Base-by-base conservation (phyloP, 2,329 filamentous ascomycete species). In the Xylariomycetidae sp. region DNA sequence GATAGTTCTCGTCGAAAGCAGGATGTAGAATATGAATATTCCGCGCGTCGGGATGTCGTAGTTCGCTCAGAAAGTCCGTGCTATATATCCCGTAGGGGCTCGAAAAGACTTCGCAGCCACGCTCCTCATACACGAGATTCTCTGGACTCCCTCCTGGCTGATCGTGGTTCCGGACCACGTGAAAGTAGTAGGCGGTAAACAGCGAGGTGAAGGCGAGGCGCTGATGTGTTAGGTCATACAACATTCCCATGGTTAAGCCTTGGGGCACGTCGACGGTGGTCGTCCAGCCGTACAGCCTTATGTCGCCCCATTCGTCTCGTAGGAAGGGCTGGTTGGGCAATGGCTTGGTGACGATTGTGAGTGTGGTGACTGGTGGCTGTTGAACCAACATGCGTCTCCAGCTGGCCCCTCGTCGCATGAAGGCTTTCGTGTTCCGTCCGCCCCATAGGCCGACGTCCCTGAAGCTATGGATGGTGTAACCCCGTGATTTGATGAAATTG, bases 401-500 rank as follows among this genome's bases (percentile, higher is more conserved):
- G 27, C 27, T 29, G 7, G 27, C 27, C 6, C 17, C 27, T 8
- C 17, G 14, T 5, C 27, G 27, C 27, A 17, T 19, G 16, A 34
- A 13, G 10, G 24, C 15, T 18, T 19, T 18, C n/a, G 16, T 10
- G 3, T 12, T 9, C 24, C 14, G 18, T n/a, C 14, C 24, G 14
- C n/a, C 32, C 32, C 32, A 34, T 16, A 34, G 15, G 6, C 13
- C 25, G 6, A 34, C 19, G 16, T n/a, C 13, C 5, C 24, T 17
- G 32, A 34, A 34, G 17, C 25, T 26, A 18, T 26, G 25, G 24
- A 34, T 29, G 32, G 24, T 20, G 32, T 34, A 27, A 18, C 26
- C 27, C 6, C 27, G 27, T 18, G 4, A 13, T 8, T 13, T n/a
- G 19, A 15, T 14, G 15, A 25, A 6, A 14, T 24, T 12, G 8